A percentile compares a stretch with the other conserved stretches of the same genome.
phyloP scores from a whole-genome alignment of 2,329 filamentous ascomycete species.

The Dactylellina sp. region DNA sequence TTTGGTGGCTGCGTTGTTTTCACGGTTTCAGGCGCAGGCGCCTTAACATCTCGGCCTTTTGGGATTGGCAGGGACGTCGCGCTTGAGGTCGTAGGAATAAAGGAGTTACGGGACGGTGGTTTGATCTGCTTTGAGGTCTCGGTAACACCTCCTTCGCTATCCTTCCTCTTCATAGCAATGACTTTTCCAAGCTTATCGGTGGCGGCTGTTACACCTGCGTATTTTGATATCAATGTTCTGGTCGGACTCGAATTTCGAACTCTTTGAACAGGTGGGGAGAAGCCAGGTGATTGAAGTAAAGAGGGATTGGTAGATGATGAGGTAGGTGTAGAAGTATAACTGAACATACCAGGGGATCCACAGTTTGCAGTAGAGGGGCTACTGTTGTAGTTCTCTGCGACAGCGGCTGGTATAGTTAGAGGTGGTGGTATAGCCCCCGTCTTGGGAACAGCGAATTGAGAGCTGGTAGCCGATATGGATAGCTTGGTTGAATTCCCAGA shows the following conservation, averaged over 20 bases:
- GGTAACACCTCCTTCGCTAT: conserved; percentile 28
- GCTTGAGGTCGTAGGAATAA: conserved; percentile 30
- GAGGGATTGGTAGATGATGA: conserved; percentile 55
- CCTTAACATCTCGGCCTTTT: conserved; percentile 32
- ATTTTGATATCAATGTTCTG: conserved; percentile 56
- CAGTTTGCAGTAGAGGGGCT: conserved; percentile 56
- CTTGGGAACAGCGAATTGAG: conserved; percentile 30
- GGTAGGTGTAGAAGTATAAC: conserved; percentile 56
- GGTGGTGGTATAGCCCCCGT: conserved; percentile 48
- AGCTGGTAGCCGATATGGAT: conserved; percentile 40
- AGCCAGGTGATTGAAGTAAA: conserved; percentile 52
- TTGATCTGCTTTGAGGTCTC: conserved; percentile 42
- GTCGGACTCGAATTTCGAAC: conserved; percentile 53
- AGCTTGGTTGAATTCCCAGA: conserved; percentile 35
- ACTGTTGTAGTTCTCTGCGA: conserved; percentile 55
- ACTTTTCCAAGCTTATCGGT: conserved; percentile 51
- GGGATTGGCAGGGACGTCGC: conserved; percentile 25
- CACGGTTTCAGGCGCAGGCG: conserved; percentile 11
- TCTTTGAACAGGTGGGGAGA: conserved; percentile 50
- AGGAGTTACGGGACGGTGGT: conserved; percentile 26
- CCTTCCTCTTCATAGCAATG: conserved; percentile 49
- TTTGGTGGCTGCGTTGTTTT: conserved; percentile 26
- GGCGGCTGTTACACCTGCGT: conserved; percentile 54
- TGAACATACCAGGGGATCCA: conserved; percentile 57
- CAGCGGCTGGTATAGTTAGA: conserved; percentile 54